Conservation (phyloP, 805 yeast genomes). For the Myxozyma vanderwaltii region DNA sequence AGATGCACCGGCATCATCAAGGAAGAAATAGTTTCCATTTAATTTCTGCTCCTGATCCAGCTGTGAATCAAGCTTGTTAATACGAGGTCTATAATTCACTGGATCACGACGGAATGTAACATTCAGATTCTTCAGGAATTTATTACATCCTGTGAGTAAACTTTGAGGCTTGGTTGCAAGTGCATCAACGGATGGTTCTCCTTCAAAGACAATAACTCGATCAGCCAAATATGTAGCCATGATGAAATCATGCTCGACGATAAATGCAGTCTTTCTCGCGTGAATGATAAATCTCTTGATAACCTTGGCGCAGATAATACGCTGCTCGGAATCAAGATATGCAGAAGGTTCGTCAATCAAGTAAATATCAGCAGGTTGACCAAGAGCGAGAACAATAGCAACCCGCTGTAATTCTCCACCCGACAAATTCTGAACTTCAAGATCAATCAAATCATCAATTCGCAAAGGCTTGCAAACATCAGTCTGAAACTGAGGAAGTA, state of each 20-base stretch:
- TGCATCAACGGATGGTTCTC: slow-evolving; percentile 84
- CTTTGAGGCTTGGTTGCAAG: slow-evolving; percentile 88
- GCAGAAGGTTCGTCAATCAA: slow-evolving; percentile 99
- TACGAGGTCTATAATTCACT: slow-evolving; percentile 96
- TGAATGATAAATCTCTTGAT: slow-evolving; percentile 95
- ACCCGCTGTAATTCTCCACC: slow-evolving; percentile 99
- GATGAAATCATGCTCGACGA: slow-evolving; percentile 99
- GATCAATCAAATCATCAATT: slow-evolving; percentile 93
- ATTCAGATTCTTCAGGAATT: slow-evolving; percentile 92
- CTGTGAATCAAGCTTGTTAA: slow-evolving; percentile 95
- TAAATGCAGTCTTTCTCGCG: slow-evolving; percentile 97
- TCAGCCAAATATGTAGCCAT: slow-evolving; percentile 99
- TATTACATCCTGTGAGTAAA: slow-evolving; percentile 93
- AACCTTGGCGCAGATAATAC: slow-evolving; percentile 98
- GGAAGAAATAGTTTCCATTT: slow-evolving; percentile 92
- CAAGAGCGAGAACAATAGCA: slow-evolving; percentile 92
- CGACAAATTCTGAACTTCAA: slow-evolving; percentile 94
- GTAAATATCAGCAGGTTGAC: slow-evolving; percentile 93
- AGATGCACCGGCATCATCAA: slow-evolving; percentile 53
- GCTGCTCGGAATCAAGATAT: slow-evolving; percentile 98
- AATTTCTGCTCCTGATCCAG: slow-evolving; percentile 93
- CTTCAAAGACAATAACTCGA: slow-evolving; percentile 97
- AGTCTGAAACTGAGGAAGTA: slow-evolving; percentile 96
- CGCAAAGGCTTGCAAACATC: slow-evolving; percentile 95
- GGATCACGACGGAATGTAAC: slow-evolving; percentile 99